Percentiles rank a stretch among this genome's conserved stretches.
phyloP scores from a whole-genome alignment of 257 asterid species.

The Plantago ovata region DNA sequence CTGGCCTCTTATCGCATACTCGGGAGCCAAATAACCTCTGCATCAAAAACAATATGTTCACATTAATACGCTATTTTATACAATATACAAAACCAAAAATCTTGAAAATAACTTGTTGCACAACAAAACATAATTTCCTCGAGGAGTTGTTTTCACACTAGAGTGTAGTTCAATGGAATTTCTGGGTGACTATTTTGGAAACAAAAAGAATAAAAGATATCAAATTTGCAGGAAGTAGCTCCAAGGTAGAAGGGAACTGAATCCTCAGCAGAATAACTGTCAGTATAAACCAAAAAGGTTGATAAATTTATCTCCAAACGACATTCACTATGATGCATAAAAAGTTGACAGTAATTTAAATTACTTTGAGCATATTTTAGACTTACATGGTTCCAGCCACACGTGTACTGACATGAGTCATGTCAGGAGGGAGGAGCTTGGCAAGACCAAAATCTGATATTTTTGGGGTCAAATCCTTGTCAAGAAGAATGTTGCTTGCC shows the following conservation, averaged over 20 bases:
- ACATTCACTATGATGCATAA: conserved; percentile 11
- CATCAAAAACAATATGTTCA: conserved; percentile 17
- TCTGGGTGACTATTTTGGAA: neutral
- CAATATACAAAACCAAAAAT: neutral
- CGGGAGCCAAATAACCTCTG: conserved; percentile 57
- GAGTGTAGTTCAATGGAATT: neutral
- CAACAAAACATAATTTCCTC: neutral
- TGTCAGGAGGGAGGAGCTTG: conserved; percentile 76
- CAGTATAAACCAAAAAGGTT: neutral
- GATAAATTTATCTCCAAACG: neutral
- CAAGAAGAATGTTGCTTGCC: conserved; percentile 95
- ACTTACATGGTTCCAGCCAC: conserved; percentile 97
- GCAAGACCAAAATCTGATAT: conserved; percentile 98
- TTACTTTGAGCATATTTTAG: conserved; percentile 10
- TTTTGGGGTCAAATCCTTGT: conserved; percentile 73
- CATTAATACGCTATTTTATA: neutral
- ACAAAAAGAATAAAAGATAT: neutral
- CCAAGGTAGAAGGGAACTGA: conserved; percentile 1
- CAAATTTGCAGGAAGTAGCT: neutral
- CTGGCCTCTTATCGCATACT: conserved; percentile 12
- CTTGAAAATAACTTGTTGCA: neutral
- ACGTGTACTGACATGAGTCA: conserved; percentile 92
- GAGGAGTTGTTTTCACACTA: neutral
- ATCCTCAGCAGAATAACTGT: neutral
- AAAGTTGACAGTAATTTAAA: neutral